phyloP scores from a whole-genome alignment of 768 basidiomycete genomes.

The Kwoniella heveanensis region DNA sequence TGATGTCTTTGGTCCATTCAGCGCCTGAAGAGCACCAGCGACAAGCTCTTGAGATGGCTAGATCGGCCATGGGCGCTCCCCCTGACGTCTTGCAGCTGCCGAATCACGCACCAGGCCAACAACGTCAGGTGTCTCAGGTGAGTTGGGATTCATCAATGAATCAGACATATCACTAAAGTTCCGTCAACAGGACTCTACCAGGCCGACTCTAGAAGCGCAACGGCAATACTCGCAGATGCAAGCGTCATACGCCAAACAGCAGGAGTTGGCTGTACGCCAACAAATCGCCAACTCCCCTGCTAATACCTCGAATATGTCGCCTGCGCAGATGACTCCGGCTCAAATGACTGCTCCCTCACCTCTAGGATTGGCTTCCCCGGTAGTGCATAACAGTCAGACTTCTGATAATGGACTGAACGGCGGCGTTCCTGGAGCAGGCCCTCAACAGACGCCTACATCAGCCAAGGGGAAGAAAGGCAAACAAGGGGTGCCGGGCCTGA shows the following conservation, averaged over 20 bases:
- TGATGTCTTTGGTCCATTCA: neutral
- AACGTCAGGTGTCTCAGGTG: constrained; percentile 23
- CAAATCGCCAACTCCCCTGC: constrained; percentile 26
- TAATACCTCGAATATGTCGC: constrained; percentile 23
- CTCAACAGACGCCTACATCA: constrained; percentile 15
- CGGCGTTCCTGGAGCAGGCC: constrained; percentile 2
- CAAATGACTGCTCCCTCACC: constrained; percentile 31
- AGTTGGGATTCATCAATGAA: neutral
- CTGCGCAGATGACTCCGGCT: constrained; percentile 28
- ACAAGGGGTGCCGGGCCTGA: constrained; percentile 5
- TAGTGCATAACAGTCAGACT: neutral
- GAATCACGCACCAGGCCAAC: neutral
- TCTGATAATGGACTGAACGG: constrained; percentile 16
- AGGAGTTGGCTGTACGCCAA: constrained; percentile 15
- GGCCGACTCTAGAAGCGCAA: constrained; percentile 26
- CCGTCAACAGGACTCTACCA: constrained; percentile 7
- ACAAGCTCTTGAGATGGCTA: constrained; percentile 34
- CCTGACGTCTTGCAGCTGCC: constrained; percentile 10
- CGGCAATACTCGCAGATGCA: constrained; percentile 31
- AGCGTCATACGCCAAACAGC: constrained; percentile 24
- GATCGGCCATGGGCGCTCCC: constrained; percentile 12
- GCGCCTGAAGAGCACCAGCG: constrained; percentile 36
- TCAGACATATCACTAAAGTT: neutral
- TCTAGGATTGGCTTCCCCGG: constrained; percentile 9
- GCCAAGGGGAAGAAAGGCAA: constrained; percentile 17